These are phyloP conservation scores for Talaromyces ruber DNA, from an alignment of 495 filamentous ascomycete species.

Conservation along the genomic window DNA sequence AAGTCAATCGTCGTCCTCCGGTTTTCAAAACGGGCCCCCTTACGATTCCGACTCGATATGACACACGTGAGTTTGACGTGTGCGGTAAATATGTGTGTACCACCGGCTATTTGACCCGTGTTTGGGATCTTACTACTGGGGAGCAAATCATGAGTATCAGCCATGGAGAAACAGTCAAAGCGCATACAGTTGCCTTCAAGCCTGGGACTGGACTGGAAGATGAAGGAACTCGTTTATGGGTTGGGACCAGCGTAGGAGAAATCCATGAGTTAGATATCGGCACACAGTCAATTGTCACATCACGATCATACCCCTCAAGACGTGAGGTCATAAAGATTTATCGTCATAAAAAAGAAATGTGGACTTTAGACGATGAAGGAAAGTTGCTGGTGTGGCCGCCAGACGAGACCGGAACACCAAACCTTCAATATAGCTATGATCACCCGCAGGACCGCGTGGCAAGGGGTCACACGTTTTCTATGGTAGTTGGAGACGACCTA, in stretches of 20 bases:
- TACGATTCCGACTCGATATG: constrained; percentile 76
- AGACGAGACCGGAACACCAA: constrained; percentile 66
- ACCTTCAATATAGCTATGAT: constrained; percentile 50
- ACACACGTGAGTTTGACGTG: constrained; percentile 75
- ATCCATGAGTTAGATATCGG: constrained; percentile 78
- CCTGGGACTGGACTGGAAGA: constrained; percentile 63
- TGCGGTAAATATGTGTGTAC: constrained; percentile 85
- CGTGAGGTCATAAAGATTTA: constrained; percentile 81
- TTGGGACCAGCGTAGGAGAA: constrained; percentile 81
- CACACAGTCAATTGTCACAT: constrained; percentile 55
- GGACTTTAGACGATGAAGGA: constrained; percentile 88
- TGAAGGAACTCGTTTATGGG: constrained; percentile 80
- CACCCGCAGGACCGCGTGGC: constrained; percentile 64
- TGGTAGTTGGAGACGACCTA: constrained; percentile 67
- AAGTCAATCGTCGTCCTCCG: constrained; percentile 77
- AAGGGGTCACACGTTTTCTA: constrained; percentile 78
- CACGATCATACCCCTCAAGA: constrained; percentile 65
- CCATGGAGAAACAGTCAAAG: constrained; percentile 71
- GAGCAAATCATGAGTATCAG: constrained; percentile 69
- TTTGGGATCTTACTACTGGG: constrained; percentile 78
- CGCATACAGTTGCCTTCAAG: constrained; percentile 77
- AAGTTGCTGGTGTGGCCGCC: constrained; percentile 82
- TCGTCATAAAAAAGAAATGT: constrained; percentile 80
- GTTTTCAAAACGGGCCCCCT: constrained; percentile 56
- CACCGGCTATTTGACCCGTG: constrained; percentile 71